These are phyloP conservation scores for Cyberlindnera nakhonratchasimensis DNA, from an alignment of 805 yeast species.

Conservation along the genomic window DNA sequence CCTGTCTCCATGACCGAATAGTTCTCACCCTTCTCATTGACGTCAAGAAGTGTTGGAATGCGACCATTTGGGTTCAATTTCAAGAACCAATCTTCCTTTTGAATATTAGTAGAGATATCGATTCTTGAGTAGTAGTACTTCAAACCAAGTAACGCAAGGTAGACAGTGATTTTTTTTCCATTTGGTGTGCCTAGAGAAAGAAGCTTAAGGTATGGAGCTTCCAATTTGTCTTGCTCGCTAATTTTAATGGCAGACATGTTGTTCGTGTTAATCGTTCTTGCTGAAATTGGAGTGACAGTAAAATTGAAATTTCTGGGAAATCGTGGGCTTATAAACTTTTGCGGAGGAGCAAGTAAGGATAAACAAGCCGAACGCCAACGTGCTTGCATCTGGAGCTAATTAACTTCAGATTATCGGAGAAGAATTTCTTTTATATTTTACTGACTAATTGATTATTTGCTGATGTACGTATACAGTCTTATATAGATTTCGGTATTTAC, in stretches of 20 bases:
- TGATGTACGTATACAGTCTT: no score
- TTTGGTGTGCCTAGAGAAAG: slow-evolving; percentile 43
- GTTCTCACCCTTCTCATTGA: slow-evolving; percentile 36
- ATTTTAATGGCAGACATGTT: slow-evolving; percentile 29
- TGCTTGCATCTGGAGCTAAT: no score
- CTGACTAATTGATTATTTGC: no score
- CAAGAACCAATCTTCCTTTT: slow-evolving; percentile 56
- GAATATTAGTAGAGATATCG: slow-evolving; percentile 41
- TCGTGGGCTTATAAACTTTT: no score
- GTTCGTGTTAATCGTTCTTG: neutral
- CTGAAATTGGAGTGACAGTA: no score
- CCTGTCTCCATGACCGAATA: slow-evolving; percentile 54
- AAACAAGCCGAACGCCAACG: no score
- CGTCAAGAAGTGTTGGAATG: slow-evolving; percentile 51
- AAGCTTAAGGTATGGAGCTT: slow-evolving; percentile 42
- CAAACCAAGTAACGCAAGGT: slow-evolving; percentile 32
- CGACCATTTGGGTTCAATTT: slow-evolving; percentile 60
- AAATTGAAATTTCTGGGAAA: no score
- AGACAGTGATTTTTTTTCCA: slow-evolving; percentile 38
- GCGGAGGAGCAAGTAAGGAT: no score
- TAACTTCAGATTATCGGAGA: no score
- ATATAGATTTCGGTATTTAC: no score
- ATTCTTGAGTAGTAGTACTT: slow-evolving; percentile 36
- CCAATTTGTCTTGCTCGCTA: slow-evolving; percentile 20
- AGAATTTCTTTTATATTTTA: no score